Evolutionary conservation across 2,329 filamentous ascomycete genomes (phyloP).

Genomic region (Phialophora verrucosa): DNA sequence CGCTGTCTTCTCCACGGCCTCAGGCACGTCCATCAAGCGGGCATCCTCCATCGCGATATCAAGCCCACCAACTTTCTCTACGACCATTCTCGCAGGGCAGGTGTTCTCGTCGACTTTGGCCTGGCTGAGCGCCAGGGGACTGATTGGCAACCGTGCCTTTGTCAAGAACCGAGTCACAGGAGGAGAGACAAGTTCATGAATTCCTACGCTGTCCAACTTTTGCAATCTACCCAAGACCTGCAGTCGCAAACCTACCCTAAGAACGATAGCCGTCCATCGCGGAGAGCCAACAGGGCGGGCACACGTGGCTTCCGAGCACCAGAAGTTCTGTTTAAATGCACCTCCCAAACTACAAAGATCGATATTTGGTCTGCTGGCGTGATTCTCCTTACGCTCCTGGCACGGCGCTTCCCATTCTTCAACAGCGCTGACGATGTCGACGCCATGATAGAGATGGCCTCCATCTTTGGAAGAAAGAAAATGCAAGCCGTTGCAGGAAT

Average conservation of each 20-base stretch:
- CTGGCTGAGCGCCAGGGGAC: slow-evolving; percentile 77
- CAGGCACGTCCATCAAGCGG: slow-evolving; percentile 77
- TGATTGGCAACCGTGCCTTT: slow-evolving; percentile 81
- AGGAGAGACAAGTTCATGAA: slow-evolving; percentile 58
- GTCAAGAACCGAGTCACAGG: slow-evolving; percentile 67
- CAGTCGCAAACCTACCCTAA: slow-evolving; percentile 77
- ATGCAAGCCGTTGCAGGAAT: slow-evolving; percentile 84
- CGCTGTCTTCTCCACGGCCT: slow-evolving; percentile 85
- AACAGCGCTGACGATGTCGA: slow-evolving; percentile 98
- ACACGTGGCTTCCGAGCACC: slow-evolving; percentile 95
- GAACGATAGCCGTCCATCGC: slow-evolving; percentile 82
- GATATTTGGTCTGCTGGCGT: slow-evolving; percentile 98
- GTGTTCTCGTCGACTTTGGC: slow-evolving; percentile 98
- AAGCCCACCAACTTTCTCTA: slow-evolving; percentile 73
- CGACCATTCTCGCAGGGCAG: slow-evolving; percentile 64
- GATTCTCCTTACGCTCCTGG: slow-evolving; percentile 94
- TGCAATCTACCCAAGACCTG: slow-evolving; percentile 42
- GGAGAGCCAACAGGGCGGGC: slow-evolving; percentile 90
- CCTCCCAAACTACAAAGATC: slow-evolving; percentile 88
- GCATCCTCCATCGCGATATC: slow-evolving; percentile 92
- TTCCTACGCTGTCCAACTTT: slow-evolving; percentile 44
- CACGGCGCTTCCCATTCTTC: slow-evolving; percentile 94
- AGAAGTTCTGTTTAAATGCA: slow-evolving; percentile 96
- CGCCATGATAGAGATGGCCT: slow-evolving; percentile 95
- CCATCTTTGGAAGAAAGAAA: slow-evolving; percentile 82